A percentile compares a stretch with the other conserved stretches of the same genome.
These are phyloP conservation scores for Smittium culicis DNA, from an alignment of 371 early-diverging fungal genomes.

Conservation along the genomic window DNA sequence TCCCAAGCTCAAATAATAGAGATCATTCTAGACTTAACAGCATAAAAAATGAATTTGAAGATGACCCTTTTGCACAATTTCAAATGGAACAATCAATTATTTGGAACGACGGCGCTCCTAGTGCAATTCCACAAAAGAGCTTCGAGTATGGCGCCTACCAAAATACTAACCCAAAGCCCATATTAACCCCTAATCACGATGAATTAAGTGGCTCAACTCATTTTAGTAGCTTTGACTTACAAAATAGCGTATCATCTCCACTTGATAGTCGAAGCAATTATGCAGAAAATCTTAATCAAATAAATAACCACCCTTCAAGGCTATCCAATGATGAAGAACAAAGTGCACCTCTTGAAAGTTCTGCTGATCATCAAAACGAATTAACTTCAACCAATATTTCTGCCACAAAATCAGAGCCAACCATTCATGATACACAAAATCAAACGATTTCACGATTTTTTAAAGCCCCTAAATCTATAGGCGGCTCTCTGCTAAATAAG, in stretches of 20 bases:
- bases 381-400: background rate
- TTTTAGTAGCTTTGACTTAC: background rate
- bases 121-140: conserved; percentile 4
- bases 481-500: conserved; percentile 28
- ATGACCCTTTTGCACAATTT: conserved; percentile 28
- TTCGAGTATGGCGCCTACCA: background rate
- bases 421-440: background rate
- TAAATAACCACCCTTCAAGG: background rate
- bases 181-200: background rate
- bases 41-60: conserved; percentile 10
- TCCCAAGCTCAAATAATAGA: too few relatives aligned
- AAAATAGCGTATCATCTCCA: background rate
- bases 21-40: too few relatives aligned
- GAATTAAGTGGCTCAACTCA: too few relatives aligned
- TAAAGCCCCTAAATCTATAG: conserved; percentile 23
- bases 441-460: conserved; percentile 21
- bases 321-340: background rate
- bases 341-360: background rate
- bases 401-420: background rate
- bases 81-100: conserved; percentile 29
- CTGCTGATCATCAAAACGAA: background rate
- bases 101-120: conserved; percentile 26
- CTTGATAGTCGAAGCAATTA: background rate
- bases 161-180: background rate
- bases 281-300: background rate